Percentiles rank a stretch among this genome's conserved stretches.
phyloP scores from a whole-genome alignment of 2,329 filamentous ascomycete genomes.

The Aspergillus neotritici region DNA sequence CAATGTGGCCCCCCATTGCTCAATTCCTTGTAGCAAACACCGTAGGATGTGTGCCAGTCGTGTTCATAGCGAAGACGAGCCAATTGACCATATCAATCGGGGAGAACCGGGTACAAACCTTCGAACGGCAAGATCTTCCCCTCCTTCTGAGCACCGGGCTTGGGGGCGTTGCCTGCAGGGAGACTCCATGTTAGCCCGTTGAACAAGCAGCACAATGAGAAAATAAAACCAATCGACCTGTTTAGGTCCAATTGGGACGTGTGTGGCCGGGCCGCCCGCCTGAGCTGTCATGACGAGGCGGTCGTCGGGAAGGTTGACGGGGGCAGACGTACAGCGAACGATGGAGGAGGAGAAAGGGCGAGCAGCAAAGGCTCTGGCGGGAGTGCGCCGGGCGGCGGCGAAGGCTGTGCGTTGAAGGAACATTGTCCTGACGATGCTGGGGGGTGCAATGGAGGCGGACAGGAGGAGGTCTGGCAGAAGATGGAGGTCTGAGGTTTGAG shows the following conservation, averaged over 20 bases:
- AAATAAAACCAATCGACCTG: constrained; percentile 1
- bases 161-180: constrained; percentile 31
- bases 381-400: constrained; percentile 43
- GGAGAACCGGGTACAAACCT: constrained; percentile 30
- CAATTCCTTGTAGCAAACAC: background rate
- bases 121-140: constrained; percentile 43
- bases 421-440: constrained; percentile 33
- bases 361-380: constrained; percentile 37
- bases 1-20: constrained; percentile 7
- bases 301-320: constrained; percentile 21
- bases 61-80: background rate
- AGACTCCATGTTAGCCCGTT: constrained; percentile 21
- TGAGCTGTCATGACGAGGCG: constrained; percentile 10
- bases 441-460: constrained; percentile 18
- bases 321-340: constrained; percentile 41
- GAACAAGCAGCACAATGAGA: background rate
- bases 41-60: background rate
- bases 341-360: constrained; percentile 44
- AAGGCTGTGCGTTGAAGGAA: constrained; percentile 45
- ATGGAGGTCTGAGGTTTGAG: constrained; percentile 32
- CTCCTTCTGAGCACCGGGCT: constrained; percentile 37
- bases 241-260: constrained; percentile 19
- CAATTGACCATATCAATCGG: constrained; percentile 10
- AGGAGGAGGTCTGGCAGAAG: constrained; percentile 22
- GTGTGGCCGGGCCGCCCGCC: constrained; percentile 13